Evolutionary conservation across 2,329 filamentous ascomycete species (phyloP).

Genomic region (Penicillium sp.): DNA sequence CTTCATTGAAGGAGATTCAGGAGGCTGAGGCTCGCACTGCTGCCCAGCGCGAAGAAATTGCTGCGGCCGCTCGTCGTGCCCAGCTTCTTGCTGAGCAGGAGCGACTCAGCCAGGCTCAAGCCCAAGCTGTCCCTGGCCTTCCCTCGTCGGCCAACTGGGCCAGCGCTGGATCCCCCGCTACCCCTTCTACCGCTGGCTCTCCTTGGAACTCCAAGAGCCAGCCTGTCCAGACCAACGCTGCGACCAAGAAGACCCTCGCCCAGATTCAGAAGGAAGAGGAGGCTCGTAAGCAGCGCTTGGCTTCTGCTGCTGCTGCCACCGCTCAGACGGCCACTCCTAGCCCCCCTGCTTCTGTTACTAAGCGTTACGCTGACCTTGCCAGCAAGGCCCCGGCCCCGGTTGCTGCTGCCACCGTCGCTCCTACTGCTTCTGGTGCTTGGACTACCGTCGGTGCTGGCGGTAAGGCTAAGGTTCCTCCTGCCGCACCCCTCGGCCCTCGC

Average conservation of each 20-base stretch:
- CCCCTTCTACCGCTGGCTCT: constrained; percentile 55
- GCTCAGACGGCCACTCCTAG: constrained; percentile 53
- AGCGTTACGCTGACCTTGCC: constrained; percentile 93
- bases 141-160: constrained; percentile 91
- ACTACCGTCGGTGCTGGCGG: constrained; percentile 93
- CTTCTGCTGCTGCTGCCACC: constrained; percentile 50
- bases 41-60: constrained; percentile 82
- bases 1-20: constrained; percentile 94
- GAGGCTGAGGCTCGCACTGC: constrained; percentile 92
- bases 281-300: constrained; percentile 76
- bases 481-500: constrained; percentile 51
- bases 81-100: constrained; percentile 75
- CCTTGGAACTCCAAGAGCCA: constrained; percentile 58
- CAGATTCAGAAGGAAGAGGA: constrained; percentile 98
- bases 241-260: constrained; percentile 82
- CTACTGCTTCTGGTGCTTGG: constrained; percentile 69
- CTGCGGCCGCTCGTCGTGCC: constrained; percentile 74
- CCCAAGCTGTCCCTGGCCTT: constrained; percentile 70
- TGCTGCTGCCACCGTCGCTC: constrained; percentile 42
- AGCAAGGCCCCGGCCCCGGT: constrained; percentile 67
- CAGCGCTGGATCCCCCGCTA: constrained; percentile 70
- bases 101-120: constrained; percentile 64
- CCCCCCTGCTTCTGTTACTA: constrained; percentile 61
- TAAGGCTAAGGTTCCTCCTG: constrained; percentile 75
- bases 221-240: constrained; percentile 42